Evolutionary conservation across 805 yeast genomes (phyloP).

Genomic region (Candida ipomoeae): DNA sequence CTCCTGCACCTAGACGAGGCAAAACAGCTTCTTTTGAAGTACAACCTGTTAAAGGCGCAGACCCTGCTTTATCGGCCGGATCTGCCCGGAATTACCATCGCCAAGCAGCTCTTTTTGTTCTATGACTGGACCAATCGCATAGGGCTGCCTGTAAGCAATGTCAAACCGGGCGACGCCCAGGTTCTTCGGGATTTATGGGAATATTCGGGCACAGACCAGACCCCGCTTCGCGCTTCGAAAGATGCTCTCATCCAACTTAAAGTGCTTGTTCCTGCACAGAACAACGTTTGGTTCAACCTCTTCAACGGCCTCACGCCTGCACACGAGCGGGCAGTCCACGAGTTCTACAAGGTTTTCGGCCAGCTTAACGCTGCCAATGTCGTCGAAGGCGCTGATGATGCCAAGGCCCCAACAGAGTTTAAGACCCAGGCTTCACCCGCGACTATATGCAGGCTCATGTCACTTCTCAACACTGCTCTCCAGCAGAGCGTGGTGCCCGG

Average conservation of each 20-base stretch:
- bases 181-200: constrained; percentile 8
- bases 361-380: constrained; percentile 4
- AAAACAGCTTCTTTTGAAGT: constrained; percentile 22
- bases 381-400: background rate
- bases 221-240: background rate
- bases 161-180: constrained; percentile 8
- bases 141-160: constrained; percentile 11
- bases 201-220: background rate
- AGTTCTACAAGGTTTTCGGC: constrained; percentile 11
- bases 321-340: constrained; percentile 9
- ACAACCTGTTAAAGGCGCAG: constrained; percentile 16
- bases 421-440: constrained; percentile 8
- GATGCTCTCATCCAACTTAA: constrained; percentile 10
- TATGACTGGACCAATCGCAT: constrained; percentile 19
- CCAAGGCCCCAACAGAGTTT: background rate
- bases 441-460: constrained; percentile 14
- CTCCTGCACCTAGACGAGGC: constrained; percentile 26
- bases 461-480: constrained; percentile 13
- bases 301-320: constrained; percentile 13
- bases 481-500: constrained; percentile 16
- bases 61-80: constrained; percentile 14
- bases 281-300: constrained; percentile 14
- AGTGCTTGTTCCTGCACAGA: constrained; percentile 13
- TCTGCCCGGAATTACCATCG: constrained; percentile 17
- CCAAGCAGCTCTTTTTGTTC: constrained; percentile 17